A percentile compares a stretch with the other conserved stretches of the same genome.
Evolutionary conservation across 2,329 filamentous ascomycete species (phyloP).

Genomic region (Penicillium occitanis): DNA sequence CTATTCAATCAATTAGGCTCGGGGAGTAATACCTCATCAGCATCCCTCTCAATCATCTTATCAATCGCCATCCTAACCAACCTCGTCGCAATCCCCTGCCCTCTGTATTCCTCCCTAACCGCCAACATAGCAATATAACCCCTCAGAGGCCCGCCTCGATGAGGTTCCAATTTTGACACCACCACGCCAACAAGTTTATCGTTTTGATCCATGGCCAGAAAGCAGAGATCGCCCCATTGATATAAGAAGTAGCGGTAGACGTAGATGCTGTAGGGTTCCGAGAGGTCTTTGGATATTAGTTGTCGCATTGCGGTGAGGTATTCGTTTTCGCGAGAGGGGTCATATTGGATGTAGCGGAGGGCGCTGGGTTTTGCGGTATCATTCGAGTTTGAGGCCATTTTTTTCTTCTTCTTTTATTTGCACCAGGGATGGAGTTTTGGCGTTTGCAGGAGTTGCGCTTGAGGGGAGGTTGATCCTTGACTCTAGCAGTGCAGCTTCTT

Average conservation of each 20-base stretch:
- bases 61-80: conserved; percentile 90
- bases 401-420: neutral
- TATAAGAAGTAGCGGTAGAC: conserved; percentile 98
- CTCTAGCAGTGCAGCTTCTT: neutral
- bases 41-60: conserved; percentile 77
- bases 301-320: conserved; percentile 85
- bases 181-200: conserved; percentile 78
- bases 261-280: conserved; percentile 98
- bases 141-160: conserved; percentile 79
- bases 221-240: conserved; percentile 97
- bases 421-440: neutral
- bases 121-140: conserved; percentile 99
- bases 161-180: conserved; percentile 89
- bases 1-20: no score
- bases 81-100: conserved; percentile 81
- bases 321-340: conserved; percentile 57
- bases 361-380: conserved; percentile 39
- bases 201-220: conserved; percentile 65
- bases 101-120: conserved; percentile 76
- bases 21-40: conserved; percentile 66
- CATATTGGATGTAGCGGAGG: conserved; percentile 60
- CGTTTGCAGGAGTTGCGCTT: neutral
- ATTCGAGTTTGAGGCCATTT: conserved; percentile 17
- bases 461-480: neutral
- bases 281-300: conserved; percentile 92